These are phyloP conservation scores for Aspergillus sp. DNA, from an alignment of 2,329 filamentous ascomycete species.

Conservation along the genomic window DNA sequence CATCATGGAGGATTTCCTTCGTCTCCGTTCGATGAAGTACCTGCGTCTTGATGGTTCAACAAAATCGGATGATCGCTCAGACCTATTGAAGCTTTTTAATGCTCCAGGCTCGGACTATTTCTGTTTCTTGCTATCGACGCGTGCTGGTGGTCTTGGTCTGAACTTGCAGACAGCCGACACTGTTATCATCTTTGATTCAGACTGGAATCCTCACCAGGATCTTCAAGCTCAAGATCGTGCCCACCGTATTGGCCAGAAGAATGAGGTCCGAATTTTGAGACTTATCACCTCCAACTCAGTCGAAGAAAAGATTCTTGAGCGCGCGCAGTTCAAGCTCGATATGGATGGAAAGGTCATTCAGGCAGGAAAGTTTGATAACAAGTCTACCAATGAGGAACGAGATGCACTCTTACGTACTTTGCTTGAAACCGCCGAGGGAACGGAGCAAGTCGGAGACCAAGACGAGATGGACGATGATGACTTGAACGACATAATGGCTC, in stretches of 20 bases:
- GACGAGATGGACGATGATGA: slow-evolving; percentile 99
- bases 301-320: slow-evolving; percentile 96
- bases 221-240: slow-evolving; percentile 98
- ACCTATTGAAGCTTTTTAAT: slow-evolving; percentile 86
- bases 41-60: slow-evolving; percentile 94
- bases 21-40: slow-evolving; percentile 79
- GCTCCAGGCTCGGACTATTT: slow-evolving; percentile 88
- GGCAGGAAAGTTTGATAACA: slow-evolving; percentile 98
- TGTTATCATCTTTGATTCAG: slow-evolving; percentile 98
- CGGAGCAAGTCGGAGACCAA: slow-evolving; percentile 73
- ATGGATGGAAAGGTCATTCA: slow-evolving; percentile 99
- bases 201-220: slow-evolving; percentile 99
- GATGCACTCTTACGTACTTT: slow-evolving; percentile 94
- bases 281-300: slow-evolving; percentile 96
- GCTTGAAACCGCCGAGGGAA: slow-evolving; percentile 73
- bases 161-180: slow-evolving; percentile 98
- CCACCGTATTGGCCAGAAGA: slow-evolving; percentile 99
- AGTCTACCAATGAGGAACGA: slow-evolving; percentile 96
- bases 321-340: slow-evolving; percentile 95
- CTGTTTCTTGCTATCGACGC: slow-evolving; percentile 97
- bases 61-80: slow-evolving; percentile 94
- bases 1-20: slow-evolving; percentile 98
- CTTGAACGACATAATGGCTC: slow-evolving; percentile 89
- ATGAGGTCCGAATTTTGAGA: slow-evolving; percentile 93
- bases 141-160: slow-evolving; percentile 94